A percentile compares a stretch with the other conserved stretches of the same genome.
Evolutionary conservation across 108 stramenopile species (phyloP).

Genomic region (Skeletonema grethae): DNA sequence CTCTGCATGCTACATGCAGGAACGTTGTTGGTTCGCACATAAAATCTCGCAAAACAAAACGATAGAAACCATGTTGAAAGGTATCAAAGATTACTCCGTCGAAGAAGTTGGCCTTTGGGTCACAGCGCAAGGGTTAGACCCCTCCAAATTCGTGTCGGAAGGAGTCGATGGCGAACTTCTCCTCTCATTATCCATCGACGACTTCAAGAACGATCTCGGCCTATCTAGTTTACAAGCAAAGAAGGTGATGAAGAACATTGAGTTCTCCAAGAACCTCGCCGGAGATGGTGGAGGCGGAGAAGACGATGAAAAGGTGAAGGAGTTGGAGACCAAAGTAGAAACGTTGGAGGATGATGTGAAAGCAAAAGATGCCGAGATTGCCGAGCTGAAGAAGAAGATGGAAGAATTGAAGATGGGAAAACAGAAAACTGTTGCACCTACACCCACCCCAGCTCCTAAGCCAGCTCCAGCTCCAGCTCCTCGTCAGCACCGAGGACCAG

Average conservation of each 20-base stretch:
- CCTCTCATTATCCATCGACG: conserved; percentile 27
- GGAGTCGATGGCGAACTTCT: conserved; percentile 49
- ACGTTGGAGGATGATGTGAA: conserved; percentile 9
- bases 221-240: conserved; percentile 44
- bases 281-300: background rate
- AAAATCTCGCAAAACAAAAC: no score
- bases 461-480: conserved; percentile 13
- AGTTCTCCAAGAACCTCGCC: conserved; percentile 17
- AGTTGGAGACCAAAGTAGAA: conserved; percentile 21
- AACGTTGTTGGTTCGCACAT: no score
- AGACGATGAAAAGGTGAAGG: conserved; percentile 20
- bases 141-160: conserved; percentile 29
- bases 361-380: conserved; percentile 21
- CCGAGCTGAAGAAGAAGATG: conserved; percentile 16
- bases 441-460: conserved; percentile 12
- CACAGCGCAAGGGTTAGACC: conserved; percentile 35
- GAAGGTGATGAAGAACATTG: conserved; percentile 43
- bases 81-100: conserved; percentile 38
- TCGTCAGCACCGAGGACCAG: background rate
- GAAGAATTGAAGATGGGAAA: conserved; percentile 5
- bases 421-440: background rate
- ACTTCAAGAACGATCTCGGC: conserved; percentile 41
- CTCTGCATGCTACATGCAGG: no score
- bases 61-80: conserved; percentile 17
- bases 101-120: conserved; percentile 51